Percentiles rank a stretch among this genome's conserved stretches.
Conservation (phyloP, 164 flowering plant species). For the Malania oleifera region DNA sequence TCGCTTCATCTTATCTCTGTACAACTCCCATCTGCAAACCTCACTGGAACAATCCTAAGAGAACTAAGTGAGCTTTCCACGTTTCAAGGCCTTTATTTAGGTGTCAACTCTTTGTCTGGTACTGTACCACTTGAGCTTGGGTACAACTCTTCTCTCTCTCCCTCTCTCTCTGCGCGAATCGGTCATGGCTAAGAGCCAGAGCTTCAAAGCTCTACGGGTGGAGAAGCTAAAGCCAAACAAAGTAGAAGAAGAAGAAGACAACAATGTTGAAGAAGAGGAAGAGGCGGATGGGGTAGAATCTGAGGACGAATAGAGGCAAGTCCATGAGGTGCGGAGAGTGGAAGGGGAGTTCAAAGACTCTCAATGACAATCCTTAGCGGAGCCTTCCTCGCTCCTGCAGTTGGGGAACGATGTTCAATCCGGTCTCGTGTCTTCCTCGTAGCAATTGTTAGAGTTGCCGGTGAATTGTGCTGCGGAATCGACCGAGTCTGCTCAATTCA, state of each 20-base stretch:
- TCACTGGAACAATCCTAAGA: conserved; percentile 69
- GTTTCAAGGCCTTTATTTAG: conserved; percentile 63
- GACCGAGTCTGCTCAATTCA: conserved; percentile 15
- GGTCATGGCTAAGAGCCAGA: conserved; percentile 31
- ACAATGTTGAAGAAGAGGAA: conserved; percentile 1
- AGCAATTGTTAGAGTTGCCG: conserved; percentile 10
- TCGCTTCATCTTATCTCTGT: conserved; percentile 67
- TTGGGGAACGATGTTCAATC: conserved; percentile 6
- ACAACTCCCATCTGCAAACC: conserved; percentile 82
- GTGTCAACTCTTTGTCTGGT: conserved; percentile 63
- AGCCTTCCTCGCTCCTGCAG: not conserved
- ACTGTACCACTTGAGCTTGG: conserved; percentile 88
- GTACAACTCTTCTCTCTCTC: conserved; percentile 60
- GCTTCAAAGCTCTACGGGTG: conserved; percentile 11
- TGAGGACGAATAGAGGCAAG: conserved; percentile 9
- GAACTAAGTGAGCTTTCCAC: conserved; percentile 76
- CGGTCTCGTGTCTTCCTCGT: not conserved
- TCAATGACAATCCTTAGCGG: conserved; percentile 16
- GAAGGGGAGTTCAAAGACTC: conserved; percentile 8
- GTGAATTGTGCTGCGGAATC: conserved; percentile 13
- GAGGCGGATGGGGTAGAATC: conserved; percentile 3
- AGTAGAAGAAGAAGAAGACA: conserved; percentile 9
- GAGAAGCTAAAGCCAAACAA: conserved; percentile 8
- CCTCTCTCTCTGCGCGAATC: conserved; percentile 6
- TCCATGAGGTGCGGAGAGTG: conserved; percentile 1